Percentiles rank a stretch among this genome's conserved stretches.
phyloP scores from a whole-genome alignment of 2,329 filamentous ascomycete genomes.

The Neopestalotiopsis clavispora region DNA sequence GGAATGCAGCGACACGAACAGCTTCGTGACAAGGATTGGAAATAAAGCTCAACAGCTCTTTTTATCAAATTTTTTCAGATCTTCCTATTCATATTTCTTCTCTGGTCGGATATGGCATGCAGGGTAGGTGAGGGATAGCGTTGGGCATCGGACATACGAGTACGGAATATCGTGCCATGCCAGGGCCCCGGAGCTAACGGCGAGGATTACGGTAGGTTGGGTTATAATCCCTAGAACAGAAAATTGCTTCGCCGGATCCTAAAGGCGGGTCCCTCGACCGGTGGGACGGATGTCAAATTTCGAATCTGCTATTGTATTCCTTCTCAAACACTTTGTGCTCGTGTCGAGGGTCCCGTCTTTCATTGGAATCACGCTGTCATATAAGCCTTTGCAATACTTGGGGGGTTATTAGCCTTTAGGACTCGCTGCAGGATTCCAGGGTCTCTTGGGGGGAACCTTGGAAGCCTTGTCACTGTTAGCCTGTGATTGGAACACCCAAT shows the following conservation, averaged over 20 bases:
- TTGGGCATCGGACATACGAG: not conserved
- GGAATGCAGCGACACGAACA: not conserved
- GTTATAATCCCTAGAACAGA: not conserved
- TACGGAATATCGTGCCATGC: not conserved
- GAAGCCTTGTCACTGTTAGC: slow-evolving; percentile 6
- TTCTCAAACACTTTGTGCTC: not conserved
- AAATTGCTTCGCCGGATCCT: slow-evolving; percentile 2
- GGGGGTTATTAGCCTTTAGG: not conserved
- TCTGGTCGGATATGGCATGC: not conserved
- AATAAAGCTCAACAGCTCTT: not conserved
- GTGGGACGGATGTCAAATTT: not conserved
- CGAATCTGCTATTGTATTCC: not conserved
- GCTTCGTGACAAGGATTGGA: not conserved
- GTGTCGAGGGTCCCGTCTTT: not conserved
- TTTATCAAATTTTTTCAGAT: not conserved
- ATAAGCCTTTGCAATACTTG: not conserved
- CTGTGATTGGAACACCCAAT: not conserved
- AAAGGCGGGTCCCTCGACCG: not conserved
- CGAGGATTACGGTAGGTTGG: not conserved
- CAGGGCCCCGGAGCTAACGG: not conserved
- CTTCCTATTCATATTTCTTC: no score
- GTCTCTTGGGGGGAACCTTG: not conserved
- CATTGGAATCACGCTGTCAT: not conserved
- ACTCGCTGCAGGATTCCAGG: not conserved
- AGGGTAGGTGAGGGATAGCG: not conserved